Conservation (phyloP, 108 stramenopile genomes). For the Epithemia pelagica region DNA sequence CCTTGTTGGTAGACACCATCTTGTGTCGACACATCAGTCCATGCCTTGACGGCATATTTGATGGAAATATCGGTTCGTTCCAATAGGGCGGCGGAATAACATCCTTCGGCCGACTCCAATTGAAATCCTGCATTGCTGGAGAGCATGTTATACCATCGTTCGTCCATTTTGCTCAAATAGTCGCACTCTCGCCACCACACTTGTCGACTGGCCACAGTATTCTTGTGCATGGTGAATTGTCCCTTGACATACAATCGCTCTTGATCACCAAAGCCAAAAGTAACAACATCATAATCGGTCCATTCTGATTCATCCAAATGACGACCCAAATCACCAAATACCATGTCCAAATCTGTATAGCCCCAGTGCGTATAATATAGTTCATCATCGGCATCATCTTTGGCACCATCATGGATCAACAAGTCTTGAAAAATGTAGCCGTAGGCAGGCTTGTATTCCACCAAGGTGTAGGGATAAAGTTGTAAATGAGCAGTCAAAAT, state of each 20-base stretch:
- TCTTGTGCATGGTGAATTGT: conserved; percentile 91
- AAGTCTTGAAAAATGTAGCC: conserved; percentile 86
- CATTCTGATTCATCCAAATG: conserved; percentile 81
- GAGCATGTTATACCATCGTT: conserved; percentile 44
- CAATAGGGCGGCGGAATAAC: conserved; percentile 78
- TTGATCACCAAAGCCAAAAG: conserved; percentile 91
- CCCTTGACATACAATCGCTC: conserved; percentile 84
- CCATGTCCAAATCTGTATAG: conserved; percentile 89
- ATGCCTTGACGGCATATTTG: conserved; percentile 86
- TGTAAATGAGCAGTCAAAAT: conserved; percentile 38
- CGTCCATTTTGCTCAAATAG: conserved; percentile 74
- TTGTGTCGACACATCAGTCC: conserved; percentile 55
- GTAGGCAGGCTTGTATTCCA: conserved; percentile 91
- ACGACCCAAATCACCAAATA: conserved; percentile 82
- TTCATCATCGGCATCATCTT: background rate
- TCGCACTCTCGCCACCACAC: conserved; percentile 67
- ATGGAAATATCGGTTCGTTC: conserved; percentile 58
- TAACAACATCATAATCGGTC: conserved; percentile 82
- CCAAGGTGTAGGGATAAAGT: conserved; percentile 77
- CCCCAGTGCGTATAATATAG: conserved; percentile 87
- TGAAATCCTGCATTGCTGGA: conserved; percentile 24
- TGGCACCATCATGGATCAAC: conserved; percentile 18
- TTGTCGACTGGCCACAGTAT: conserved; percentile 66
- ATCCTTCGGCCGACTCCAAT: conserved; percentile 90
- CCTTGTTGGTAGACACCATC: conserved; percentile 66